A percentile compares a stretch with the other conserved stretches of the same genome.
phyloP scores from a whole-genome alignment of 1,284 basidiomycete genomes.

The Ustilago nuda region DNA sequence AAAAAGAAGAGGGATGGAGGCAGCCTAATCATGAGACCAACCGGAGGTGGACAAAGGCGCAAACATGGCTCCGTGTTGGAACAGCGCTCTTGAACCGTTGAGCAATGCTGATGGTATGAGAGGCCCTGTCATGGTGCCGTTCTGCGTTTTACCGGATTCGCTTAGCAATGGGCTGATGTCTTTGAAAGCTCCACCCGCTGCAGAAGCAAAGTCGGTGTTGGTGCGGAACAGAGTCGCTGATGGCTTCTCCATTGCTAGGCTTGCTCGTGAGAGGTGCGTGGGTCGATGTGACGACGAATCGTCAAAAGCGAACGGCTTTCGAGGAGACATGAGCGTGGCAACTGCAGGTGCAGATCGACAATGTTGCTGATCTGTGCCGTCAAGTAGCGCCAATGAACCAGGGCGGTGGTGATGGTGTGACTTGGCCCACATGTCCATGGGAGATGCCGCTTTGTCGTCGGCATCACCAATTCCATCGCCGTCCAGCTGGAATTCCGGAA shows the following conservation, averaged over 20 bases:
- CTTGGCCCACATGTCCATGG: constrained; percentile 37
- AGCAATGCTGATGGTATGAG: constrained; percentile 49
- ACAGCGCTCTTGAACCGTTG: constrained; percentile 33
- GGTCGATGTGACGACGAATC: constrained; percentile 13
- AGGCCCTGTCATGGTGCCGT: constrained; percentile 41
- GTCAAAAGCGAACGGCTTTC: constrained; percentile 7
- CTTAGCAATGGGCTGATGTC: constrained; percentile 28
- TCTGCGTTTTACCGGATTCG: constrained; percentile 41
- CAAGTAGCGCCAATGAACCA: constrained; percentile 28
- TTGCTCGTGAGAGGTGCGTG: constrained; percentile 28
- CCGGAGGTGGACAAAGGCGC: constrained; percentile 39
- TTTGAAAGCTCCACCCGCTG: constrained; percentile 22
- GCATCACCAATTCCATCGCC: constrained; percentile 6
- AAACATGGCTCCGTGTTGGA: constrained; percentile 43
- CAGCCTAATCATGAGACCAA: constrained; percentile 21
- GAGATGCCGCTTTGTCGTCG: constrained; percentile 21
- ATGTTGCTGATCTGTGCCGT: constrained; percentile 34
- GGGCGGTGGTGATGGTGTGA: constrained; percentile 31
- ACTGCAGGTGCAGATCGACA: constrained; percentile 56
- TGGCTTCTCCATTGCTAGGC: constrained; percentile 32
- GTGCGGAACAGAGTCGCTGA: constrained; percentile 31
- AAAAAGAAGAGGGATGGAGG: neutral
- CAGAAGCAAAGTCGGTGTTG: constrained; percentile 26
- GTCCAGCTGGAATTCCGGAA: constrained; percentile 42
- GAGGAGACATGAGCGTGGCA: constrained; percentile 11